Evolutionary conservation across 225 moss, liverwort and hornwort genomes (phyloP).

Genomic region (Polytrichum formosum): DNA sequence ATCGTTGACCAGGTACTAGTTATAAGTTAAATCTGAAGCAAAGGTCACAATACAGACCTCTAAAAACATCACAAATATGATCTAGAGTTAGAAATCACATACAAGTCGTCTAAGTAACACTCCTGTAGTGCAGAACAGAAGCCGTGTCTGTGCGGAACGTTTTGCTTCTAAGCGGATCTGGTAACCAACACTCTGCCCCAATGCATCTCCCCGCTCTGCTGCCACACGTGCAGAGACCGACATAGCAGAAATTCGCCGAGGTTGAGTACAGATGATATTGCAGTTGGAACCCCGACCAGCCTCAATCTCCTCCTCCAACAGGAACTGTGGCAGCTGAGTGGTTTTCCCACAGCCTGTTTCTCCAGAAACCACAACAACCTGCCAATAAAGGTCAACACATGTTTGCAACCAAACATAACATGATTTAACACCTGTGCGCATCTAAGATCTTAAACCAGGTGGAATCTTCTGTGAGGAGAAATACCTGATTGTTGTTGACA

Average conservation of each 20-base stretch:
- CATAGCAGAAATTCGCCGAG: slow-evolving; percentile 91
- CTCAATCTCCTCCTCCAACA: slow-evolving; percentile 90
- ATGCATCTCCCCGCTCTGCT: slow-evolving; percentile 82
- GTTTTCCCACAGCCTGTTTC: slow-evolving; percentile 99
- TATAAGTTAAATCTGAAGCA: no score
- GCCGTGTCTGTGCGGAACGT: slow-evolving; percentile 78
- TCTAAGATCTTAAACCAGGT: no score
- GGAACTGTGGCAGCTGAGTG: slow-evolving; percentile 90
- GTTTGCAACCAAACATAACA: no score
- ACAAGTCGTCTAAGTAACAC: slow-evolving; percentile 92
- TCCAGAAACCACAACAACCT: slow-evolving; percentile 96
- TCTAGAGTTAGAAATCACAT: slow-evolving; percentile 18
- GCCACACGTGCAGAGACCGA: slow-evolving; percentile 96
- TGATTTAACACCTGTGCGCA: no score
- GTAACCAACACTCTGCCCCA: slow-evolving; percentile 94
- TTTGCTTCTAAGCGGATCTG: slow-evolving; percentile 95
- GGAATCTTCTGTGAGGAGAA: not conserved
- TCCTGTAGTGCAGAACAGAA: slow-evolving; percentile 96
- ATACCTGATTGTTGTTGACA: slow-evolving; percentile 85
- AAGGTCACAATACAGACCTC: no score
- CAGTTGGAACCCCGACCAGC: slow-evolving; percentile 75
- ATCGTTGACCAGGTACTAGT: no score
- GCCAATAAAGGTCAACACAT: slow-evolving; percentile 8
- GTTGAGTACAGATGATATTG: slow-evolving; percentile 98
- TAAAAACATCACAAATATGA: no score